phyloP scores from a whole-genome alignment of 352 stramenopile genomes.

The Pythium utonaiense region DNA sequence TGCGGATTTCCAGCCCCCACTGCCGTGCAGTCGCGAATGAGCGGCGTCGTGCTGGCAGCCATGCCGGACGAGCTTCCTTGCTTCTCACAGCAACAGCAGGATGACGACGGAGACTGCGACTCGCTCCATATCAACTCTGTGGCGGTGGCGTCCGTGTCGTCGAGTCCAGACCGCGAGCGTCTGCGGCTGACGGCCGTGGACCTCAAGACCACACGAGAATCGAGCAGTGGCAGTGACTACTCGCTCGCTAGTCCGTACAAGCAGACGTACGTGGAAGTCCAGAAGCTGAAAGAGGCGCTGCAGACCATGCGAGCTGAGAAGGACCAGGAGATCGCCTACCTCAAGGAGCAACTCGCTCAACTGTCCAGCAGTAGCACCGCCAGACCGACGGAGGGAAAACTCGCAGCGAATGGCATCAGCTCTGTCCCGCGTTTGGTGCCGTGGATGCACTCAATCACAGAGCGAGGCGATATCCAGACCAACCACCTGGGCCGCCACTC shows the following conservation, averaged over 20 bases:
- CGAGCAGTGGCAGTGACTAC: not conserved
- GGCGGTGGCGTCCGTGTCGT: not conserved
- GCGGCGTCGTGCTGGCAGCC: conserved; percentile 1
- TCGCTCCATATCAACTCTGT: not conserved
- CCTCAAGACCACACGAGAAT: conserved; percentile 5
- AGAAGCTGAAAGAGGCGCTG: conserved; percentile 54
- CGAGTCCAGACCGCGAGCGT: conserved; percentile 5
- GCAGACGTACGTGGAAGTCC: conserved; percentile 26
- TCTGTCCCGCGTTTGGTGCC: conserved; percentile 28
- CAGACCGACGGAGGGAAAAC: not conserved
- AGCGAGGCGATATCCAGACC: conserved; percentile 37
- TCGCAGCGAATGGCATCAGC: no score
- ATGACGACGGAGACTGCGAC: not conserved
- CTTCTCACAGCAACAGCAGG: conserved; percentile 8
- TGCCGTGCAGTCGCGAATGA: not conserved
- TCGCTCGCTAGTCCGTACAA: conserved; percentile 14
- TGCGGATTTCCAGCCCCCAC: not conserved
- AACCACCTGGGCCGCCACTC: conserved; percentile 44
- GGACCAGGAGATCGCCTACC: conserved; percentile 49
- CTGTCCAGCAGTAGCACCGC: not conserved
- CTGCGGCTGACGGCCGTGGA: not conserved
- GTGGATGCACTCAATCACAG: conserved; percentile 54
- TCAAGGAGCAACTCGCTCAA: conserved; percentile 37
- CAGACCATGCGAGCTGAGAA: conserved; percentile 49
- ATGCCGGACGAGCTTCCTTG: not conserved